These are phyloP conservation scores for Sisymbrium altissimum DNA, from an alignment of 345 rosid species.

Conservation along the genomic window DNA sequence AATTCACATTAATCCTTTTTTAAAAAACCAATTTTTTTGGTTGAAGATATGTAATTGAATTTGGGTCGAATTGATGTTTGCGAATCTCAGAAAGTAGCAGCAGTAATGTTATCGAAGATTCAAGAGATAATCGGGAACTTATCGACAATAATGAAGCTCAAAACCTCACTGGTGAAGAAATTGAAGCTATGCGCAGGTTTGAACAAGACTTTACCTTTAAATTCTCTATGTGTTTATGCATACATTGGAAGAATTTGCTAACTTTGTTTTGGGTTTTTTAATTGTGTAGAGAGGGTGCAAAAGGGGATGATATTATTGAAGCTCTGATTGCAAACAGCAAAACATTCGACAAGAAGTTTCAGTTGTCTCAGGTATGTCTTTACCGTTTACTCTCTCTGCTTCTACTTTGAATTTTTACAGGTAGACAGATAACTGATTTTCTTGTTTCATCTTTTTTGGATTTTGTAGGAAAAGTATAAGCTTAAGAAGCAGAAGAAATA, in stretches of 20 bases:
- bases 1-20: neutral
- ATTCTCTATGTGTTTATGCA: neutral
- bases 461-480: conserved; percentile 78
- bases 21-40: neutral
- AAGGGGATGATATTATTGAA: conserved; percentile 80
- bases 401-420: neutral
- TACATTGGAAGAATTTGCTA: neutral
- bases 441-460: neutral
- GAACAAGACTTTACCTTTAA: neutral
- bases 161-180: conserved; percentile 68
- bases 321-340: conserved; percentile 91
- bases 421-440: neutral
- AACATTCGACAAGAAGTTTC: conserved; percentile 82
- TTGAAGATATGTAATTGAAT: no score
- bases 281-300: conserved; percentile 74
- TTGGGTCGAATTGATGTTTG: conserved; percentile 20
- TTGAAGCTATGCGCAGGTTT: conserved; percentile 76
- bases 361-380: conserved; percentile 64
- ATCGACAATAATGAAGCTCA: conserved; percentile 87
- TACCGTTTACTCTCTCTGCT: neutral
- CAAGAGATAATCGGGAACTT: conserved; percentile 64
- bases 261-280: neutral
- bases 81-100: conserved; percentile 30
- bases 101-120: conserved; percentile 47
- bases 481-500: conserved; percentile 91